These are phyloP conservation scores for Trichoderma citrinoviride DNA, from an alignment of 2,329 filamentous ascomycete genomes.

Conservation along the genomic window DNA sequence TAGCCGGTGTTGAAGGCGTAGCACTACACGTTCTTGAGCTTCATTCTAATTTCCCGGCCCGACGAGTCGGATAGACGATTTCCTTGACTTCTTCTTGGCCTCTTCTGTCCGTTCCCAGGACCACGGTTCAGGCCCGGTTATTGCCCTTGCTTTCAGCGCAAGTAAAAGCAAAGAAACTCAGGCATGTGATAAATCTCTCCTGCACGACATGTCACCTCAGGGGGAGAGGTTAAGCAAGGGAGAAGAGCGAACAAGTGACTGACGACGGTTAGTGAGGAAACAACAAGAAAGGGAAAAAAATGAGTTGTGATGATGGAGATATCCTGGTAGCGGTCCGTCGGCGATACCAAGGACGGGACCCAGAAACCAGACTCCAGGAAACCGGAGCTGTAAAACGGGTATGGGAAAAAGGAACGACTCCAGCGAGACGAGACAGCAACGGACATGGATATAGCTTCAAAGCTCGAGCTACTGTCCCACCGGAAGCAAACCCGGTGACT, in stretches of 20 bases:
- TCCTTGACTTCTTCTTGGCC: not conserved
- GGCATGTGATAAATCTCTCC: not conserved
- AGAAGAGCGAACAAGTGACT: too few species aligned
- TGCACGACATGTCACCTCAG: not conserved
- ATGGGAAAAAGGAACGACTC: not conserved
- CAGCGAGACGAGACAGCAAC: not conserved
- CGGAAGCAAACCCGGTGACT: not conserved
- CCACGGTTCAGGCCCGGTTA: too few species aligned
- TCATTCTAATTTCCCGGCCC: not conserved
- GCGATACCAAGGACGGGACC: not conserved
- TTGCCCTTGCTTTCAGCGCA: not conserved
- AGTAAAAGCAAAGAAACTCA: not conserved
- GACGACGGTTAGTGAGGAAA: too few species aligned
- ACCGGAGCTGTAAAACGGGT: not conserved
- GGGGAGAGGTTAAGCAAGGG: not conserved
- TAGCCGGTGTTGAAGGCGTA: not conserved
- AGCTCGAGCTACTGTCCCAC: not conserved
- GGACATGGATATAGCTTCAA: too few species aligned
- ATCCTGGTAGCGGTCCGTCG: not conserved
- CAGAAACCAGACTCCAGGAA: not conserved
- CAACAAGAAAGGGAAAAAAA: not conserved
- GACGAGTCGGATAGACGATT: not conserved
- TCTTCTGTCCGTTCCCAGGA: not conserved
- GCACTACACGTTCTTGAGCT: not conserved
- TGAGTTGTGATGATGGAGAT: slow-evolving; percentile 1